Evolutionary conservation across 2,329 filamentous ascomycete genomes (phyloP).

Genomic region (Beauveria sp.): DNA sequence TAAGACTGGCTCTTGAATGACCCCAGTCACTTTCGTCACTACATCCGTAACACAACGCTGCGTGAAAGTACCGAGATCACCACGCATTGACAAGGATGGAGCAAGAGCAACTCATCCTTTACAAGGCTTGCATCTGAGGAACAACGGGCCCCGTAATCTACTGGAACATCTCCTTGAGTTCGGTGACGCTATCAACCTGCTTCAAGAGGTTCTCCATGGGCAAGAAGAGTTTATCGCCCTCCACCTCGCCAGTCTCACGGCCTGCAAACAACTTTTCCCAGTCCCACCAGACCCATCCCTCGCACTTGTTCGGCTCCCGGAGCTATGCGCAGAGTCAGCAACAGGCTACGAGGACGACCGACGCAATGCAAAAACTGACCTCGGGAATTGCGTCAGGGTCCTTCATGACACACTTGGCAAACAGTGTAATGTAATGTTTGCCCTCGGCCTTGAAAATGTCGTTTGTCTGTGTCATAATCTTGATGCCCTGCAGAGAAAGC

Average conservation of each 20-base stretch:
- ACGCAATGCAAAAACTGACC: slow-evolving; percentile 32
- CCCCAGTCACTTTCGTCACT: too few species aligned
- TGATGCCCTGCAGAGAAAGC: slow-evolving; percentile 43
- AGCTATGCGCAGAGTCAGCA: slow-evolving; percentile 18
- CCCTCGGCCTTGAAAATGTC: slow-evolving; percentile 50
- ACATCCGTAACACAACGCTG: too few species aligned
- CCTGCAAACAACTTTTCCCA: slow-evolving; percentile 35
- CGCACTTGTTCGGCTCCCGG: slow-evolving; percentile 44
- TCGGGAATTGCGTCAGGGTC: slow-evolving; percentile 41
- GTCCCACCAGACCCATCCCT: slow-evolving; percentile 40
- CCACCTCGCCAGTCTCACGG: slow-evolving; percentile 15
- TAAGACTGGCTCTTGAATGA: too few species aligned
- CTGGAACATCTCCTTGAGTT: slow-evolving; percentile 12
- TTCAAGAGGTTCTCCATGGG: slow-evolving; percentile 25
- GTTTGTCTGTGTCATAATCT: slow-evolving; percentile 57
- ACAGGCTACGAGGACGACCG: not conserved
- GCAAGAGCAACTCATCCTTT: too few species aligned
- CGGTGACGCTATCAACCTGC: slow-evolving; percentile 16
- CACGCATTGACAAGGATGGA: too few species aligned
- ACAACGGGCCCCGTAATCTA: not conserved
- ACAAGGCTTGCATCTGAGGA: too few species aligned
- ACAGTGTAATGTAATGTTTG: slow-evolving; percentile 71
- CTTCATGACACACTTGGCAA: slow-evolving; percentile 47
- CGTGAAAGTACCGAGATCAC: too few species aligned
- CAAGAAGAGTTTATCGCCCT: slow-evolving; percentile 22